Conservation (phyloP, 371 early-diverging fungal genomes). For the Apophysomyces ossiformis region DNA sequence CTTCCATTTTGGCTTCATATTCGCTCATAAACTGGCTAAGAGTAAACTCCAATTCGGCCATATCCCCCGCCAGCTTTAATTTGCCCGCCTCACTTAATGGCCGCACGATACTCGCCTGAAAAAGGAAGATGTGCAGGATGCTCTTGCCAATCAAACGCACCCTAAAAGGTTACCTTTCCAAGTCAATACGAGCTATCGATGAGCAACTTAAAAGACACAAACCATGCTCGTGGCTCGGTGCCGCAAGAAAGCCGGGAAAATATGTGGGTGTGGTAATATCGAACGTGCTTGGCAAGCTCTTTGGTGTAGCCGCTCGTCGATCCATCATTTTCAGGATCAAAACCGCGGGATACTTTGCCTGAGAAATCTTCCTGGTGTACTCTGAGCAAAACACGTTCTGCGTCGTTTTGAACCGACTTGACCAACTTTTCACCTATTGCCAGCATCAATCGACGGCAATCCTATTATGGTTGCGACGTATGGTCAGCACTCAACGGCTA, state of each 20-base stretch:
- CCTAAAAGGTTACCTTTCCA: constrained; percentile 32
- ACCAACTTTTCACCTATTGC: constrained; percentile 57
- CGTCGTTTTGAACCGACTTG: constrained; percentile 52
- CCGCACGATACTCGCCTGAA: constrained; percentile 65
- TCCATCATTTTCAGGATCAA: constrained; percentile 24
- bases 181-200: neutral
- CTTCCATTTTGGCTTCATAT: constrained; percentile 59
- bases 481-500: neutral
- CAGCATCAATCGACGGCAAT: constrained; percentile 54
- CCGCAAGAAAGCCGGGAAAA: constrained; percentile 64
- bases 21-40: constrained; percentile 59
- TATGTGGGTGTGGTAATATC: constrained; percentile 62
- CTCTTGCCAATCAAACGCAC: constrained; percentile 50
- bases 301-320: constrained; percentile 53
- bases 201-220: constrained; percentile 1
- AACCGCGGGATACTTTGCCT: constrained; percentile 31
- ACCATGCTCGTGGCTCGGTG: constrained; percentile 65
- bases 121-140: constrained; percentile 59
- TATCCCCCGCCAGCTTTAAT: constrained; percentile 66
- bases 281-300: constrained; percentile 59
- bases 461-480: constrained; percentile 32
- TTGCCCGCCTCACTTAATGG: constrained; percentile 68
- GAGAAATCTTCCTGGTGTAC: constrained; percentile 69
- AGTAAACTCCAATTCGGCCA: constrained; percentile 75
- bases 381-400: constrained; percentile 56